Evolutionary conservation across 371 early-diverging fungal genomes (phyloP), one percentile per base, ranked within the genome.

Genomic region (Mortierella sp.): DNA sequence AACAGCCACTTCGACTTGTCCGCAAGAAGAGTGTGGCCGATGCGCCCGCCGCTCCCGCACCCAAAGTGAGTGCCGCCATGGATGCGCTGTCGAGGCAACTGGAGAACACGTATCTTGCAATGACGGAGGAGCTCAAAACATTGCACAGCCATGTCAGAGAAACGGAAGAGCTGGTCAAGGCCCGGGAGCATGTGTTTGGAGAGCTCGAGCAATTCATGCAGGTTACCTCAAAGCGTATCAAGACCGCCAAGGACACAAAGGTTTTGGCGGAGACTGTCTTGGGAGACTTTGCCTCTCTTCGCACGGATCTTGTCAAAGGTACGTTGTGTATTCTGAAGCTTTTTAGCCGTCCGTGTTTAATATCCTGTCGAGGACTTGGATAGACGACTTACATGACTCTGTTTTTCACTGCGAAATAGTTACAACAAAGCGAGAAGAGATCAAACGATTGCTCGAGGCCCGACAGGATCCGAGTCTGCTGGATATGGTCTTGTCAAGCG

Each of bases 51-150:
- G 75, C 78, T 13, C 76, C 78, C 19, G 69, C 69, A 4, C 79
- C 79, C 11, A 83, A 79, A 48, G 73, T 73, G 34, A 83, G 84
- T 22, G 70, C 66, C 0, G 84, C 76, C 4, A 83, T 83, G 84
- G 84, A 78, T 61, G 79, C 79, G 37, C 55, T 83, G 22, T 83
- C 84, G 8, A 75, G 76, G 31, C 84, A 83, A 40, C 73, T 83
- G 11, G 84, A 83, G 58, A 75, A 79, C 39, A 79, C 79, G 1
- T 83, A 83, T 24, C 61, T 79, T 37, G 73, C 79, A 4, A 83
- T 83, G 84, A 79, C 76, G 7, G 79, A 75, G 43, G 84, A 83
- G 37, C 73, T 83, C 58, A 68, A 58, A 37, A 75, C 84, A 2
- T 64, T 83, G 16, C 63, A 63, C 47, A 70, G 70, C 22, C 79